phyloP scores from a whole-genome alignment of 345 rosid genomes.

The Psidium guajava region DNA sequence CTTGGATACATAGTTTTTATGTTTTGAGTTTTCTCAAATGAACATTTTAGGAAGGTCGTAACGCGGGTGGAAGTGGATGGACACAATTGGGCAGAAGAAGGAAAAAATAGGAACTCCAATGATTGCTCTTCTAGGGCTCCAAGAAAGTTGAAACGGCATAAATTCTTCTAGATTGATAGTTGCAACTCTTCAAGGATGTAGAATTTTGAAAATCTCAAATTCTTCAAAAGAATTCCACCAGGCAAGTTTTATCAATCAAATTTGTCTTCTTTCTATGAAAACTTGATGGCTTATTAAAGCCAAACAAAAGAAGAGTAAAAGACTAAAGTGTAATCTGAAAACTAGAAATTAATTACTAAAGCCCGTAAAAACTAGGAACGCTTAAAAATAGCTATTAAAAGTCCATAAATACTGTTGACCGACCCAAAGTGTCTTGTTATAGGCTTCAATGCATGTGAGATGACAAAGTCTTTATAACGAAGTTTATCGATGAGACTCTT shows the following conservation, averaged over 20 bases:
- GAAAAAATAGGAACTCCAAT: no score
- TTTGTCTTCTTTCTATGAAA: background rate
- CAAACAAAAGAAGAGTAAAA: no score
- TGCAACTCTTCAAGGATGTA: background rate
- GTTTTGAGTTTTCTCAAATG: no score
- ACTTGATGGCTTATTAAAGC: background rate
- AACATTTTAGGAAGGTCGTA: no score
- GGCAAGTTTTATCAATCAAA: background rate
- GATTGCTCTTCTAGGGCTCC: no score
- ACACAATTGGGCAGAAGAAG: no score
- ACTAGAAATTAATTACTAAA: background rate
- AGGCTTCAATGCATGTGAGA: background rate
- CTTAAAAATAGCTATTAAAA: background rate
- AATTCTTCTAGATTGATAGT: no score
- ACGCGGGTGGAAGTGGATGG: no score
- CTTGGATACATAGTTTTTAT: no score
- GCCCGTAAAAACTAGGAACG: background rate
- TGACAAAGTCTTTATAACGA: background rate
- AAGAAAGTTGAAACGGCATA: no score
- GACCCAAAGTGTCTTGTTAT: background rate
- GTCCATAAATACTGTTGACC: background rate
- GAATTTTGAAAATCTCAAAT: background rate
- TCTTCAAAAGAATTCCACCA: background rate
- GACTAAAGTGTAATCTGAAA: background rate
- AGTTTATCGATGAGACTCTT: background rate